phyloP scores from a whole-genome alignment of 768 basidiomycete genomes.

The Hortiboletus campestris region DNA sequence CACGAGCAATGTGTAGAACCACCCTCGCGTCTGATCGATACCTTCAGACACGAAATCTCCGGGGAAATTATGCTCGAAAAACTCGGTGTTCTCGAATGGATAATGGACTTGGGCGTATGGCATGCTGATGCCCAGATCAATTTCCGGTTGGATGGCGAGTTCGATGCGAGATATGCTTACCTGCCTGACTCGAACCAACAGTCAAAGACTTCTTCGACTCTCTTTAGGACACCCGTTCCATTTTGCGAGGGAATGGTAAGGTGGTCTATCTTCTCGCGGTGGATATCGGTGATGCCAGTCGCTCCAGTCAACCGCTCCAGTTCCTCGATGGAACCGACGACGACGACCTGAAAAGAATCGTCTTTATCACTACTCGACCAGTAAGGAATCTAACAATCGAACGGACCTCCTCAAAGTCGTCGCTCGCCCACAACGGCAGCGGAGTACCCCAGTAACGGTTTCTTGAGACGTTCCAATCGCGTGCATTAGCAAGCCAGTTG shows the following conservation, averaged over 20 bases:
- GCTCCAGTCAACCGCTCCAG: conserved; percentile 84
- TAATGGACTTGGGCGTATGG: conserved; percentile 97
- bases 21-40: conserved; percentile 98
- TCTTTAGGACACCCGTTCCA: conserved; percentile 82
- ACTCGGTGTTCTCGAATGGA: conserved; percentile 94
- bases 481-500: conserved; percentile 97
- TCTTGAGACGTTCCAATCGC: conserved; percentile 99
- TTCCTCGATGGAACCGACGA: conserved; percentile 84
- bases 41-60: conserved; percentile 98
- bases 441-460: conserved; percentile 99
- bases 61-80: conserved; percentile 83
- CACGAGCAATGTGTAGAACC: conserved; percentile 98
- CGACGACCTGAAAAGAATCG: conserved; percentile 58
- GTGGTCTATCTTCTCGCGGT: conserved; percentile 92
- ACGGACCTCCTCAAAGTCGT: conserved; percentile 80
- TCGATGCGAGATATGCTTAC: conserved; percentile 40
- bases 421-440: conserved; percentile 93
- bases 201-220: conserved; percentile 98
- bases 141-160: background rate
- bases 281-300: conserved; percentile 82
- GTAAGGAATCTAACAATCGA: background rate
- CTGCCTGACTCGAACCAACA: conserved; percentile 99
- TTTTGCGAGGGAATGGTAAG: conserved; percentile 92
- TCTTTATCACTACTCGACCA: background rate
- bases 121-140: conserved; percentile 60